These are phyloP conservation scores for Pterocarpus macrocarpus DNA, from an alignment of 306 rosid species.

Conservation along the genomic window DNA sequence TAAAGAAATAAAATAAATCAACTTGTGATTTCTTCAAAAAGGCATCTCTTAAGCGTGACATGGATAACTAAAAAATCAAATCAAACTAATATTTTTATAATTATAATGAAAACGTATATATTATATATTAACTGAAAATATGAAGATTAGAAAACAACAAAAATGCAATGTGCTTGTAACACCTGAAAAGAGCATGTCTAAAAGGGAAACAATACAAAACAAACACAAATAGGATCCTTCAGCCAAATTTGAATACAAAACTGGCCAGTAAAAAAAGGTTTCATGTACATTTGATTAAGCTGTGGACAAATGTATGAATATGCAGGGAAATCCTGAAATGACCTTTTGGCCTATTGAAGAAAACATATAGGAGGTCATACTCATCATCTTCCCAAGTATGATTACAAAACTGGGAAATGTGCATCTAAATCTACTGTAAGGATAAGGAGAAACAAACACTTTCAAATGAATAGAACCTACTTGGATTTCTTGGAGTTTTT, in stretches of 20 bases:
- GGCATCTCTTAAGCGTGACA: no score
- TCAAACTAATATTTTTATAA: no score
- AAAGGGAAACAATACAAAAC: not conserved
- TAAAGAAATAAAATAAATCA: no score
- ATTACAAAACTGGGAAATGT: not conserved
- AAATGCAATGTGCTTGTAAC: no score
- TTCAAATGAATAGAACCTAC: constrained; percentile 48
- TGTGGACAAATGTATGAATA: constrained; percentile 6
- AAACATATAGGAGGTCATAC: not conserved
- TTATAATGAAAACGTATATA: no score
- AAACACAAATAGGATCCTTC: not conserved
- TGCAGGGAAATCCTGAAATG: not conserved
- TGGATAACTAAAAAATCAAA: no score
- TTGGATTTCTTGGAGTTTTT: constrained; percentile 72
- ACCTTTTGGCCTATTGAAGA: constrained; percentile 5
- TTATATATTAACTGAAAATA: no score
- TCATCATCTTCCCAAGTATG: constrained; percentile 1
- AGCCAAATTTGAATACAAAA: not conserved
- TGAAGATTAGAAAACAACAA: no score
- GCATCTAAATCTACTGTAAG: not conserved
- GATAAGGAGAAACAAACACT: not conserved
- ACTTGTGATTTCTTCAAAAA: no score
- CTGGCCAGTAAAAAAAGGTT: not conserved
- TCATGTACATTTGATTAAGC: constrained; percentile 25
- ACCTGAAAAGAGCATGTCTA: not conserved